Base-by-base conservation (phyloP, 768 basidiomycete species). In the Phylloporus sp. region DNA sequence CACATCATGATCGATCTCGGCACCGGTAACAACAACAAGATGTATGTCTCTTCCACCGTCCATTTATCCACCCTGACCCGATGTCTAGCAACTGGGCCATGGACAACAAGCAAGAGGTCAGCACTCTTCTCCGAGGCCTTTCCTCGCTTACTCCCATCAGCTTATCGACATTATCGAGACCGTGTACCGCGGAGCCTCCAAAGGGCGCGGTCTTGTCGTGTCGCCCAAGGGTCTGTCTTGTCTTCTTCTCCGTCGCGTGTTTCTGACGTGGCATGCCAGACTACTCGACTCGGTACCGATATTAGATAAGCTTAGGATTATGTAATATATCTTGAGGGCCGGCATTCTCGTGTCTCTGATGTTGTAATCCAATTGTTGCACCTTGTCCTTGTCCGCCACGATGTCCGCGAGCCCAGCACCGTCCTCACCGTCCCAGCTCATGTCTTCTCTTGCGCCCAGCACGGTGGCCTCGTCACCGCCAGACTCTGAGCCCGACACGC, bases 1-100 rank as follows among this genome's bases (percentile, higher is more conserved):
- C 97, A 98, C 67, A 98, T 98, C 73, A 98, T 98, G 95, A 97
- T 99, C 64, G 97, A 97, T 81, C 73, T 98, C 58, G 95, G 94
- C n/a, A 98, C 95, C 45, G 95, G 95, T 77, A 97, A 98, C 72
- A 97, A 97, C 73, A 97, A 97, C 73, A 97, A 98, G 76, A 97
- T 97, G 94, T 95, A 52, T 58, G 91, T 76, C 4, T 18, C 5
- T 3, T 38, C 7, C 4, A 9, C 2, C 2, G 20, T 34, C 35
- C 9, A 22, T 12, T 22, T 23, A 2, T 2, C 22, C 16, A 9
- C n/a, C n/a, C 18, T 26, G 1, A 20, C 29, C 34, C 8, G 20
- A 38, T 24, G n/a, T 41, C 40, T 60, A 97, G 97, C 70, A 98
- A 97, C 69, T 98, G 97, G 97, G 85, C 95, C 16, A 97, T 99